These are phyloP conservation scores for Trichoderma harzianum DNA, from an alignment of 2,329 filamentous ascomycete genomes.

Conservation along the genomic window DNA sequence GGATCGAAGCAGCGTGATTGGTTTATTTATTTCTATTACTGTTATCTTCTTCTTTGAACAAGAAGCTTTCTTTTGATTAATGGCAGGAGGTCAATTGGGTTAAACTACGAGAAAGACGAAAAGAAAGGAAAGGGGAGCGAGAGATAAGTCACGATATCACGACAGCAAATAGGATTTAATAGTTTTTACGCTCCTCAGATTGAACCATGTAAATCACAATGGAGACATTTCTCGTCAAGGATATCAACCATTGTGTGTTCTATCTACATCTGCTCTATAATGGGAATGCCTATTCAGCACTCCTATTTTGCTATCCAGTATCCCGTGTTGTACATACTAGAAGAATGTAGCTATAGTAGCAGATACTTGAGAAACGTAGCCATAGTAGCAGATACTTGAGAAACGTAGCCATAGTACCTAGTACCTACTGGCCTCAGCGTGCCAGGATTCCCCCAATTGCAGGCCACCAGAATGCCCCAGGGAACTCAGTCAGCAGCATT, in stretches of 20 bases:
- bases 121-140: not conserved
- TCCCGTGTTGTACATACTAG: no score
- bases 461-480: no score
- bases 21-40: conserved; percentile 7
- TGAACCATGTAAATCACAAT: not conserved
- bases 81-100: not conserved
- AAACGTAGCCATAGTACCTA: no score
- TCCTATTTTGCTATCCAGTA: no score
- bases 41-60: not conserved
- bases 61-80: not conserved
- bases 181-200: not conserved
- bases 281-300: no score
- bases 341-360: no score
- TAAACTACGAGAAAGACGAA: not conserved
- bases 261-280: not conserved
- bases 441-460: no score
- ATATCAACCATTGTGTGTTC: not conserved
- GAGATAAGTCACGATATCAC: not conserved
- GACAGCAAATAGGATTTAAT: not conserved
- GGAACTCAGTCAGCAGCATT: no score
- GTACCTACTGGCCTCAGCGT: no score
- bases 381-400: no score
- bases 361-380: no score
- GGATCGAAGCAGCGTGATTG: conserved; percentile 20
- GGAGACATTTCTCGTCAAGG: not conserved